These are phyloP conservation scores for Ganoderma lucidum DNA, from an alignment of 1,284 basidiomycete genomes.

Conservation along the genomic window DNA sequence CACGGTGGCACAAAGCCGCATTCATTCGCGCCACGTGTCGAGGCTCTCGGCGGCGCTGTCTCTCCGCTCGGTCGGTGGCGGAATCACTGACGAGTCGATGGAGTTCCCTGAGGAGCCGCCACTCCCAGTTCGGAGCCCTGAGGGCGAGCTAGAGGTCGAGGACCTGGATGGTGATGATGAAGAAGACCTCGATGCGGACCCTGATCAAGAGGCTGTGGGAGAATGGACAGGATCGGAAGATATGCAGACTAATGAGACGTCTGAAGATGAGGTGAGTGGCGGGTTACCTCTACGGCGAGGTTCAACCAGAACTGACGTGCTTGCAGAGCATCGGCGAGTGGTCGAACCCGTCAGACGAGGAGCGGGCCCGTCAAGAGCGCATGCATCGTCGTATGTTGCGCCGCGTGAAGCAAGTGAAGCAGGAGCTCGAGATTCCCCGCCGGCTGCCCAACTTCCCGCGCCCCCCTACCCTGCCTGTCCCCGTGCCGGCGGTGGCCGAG, in stretches of 20 bases:
- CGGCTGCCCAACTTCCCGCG: conserved; percentile 81
- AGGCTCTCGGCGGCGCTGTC: conserved; percentile 71
- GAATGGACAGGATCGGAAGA: conserved; percentile 88
- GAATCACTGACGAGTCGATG: conserved; percentile 29
- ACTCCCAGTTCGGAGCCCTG: conserved; percentile 27
- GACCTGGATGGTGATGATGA: conserved; percentile 45
- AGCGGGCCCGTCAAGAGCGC: conserved; percentile 73
- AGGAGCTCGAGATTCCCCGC: conserved; percentile 61
- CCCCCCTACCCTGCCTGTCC: conserved; percentile 56
- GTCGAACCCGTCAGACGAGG: conserved; percentile 90
- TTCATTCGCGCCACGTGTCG: conserved; percentile 78
- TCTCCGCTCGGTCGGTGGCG: conserved; percentile 65
- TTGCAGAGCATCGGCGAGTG: conserved; percentile 81
- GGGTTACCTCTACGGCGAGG: conserved; percentile 10
- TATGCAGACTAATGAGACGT: conserved; percentile 55
- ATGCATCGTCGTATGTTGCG: conserved; percentile 66
- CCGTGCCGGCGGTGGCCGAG: conserved; percentile 17
- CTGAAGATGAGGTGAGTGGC: conserved; percentile 68
- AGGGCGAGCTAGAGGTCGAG: conserved; percentile 38
- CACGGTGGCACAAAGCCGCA: conserved; percentile 56
- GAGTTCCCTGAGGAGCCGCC: conserved; percentile 28
- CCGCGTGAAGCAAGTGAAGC: conserved; percentile 47
- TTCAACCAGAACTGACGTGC: not conserved
- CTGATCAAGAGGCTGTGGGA: conserved; percentile 56
- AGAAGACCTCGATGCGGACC: conserved; percentile 32